Percentiles rank a stretch among this genome's conserved stretches.
These are phyloP conservation scores for Chlamydomonas schloesseri DNA, from an alignment of 139 green algal species.

Conservation along the genomic window DNA sequence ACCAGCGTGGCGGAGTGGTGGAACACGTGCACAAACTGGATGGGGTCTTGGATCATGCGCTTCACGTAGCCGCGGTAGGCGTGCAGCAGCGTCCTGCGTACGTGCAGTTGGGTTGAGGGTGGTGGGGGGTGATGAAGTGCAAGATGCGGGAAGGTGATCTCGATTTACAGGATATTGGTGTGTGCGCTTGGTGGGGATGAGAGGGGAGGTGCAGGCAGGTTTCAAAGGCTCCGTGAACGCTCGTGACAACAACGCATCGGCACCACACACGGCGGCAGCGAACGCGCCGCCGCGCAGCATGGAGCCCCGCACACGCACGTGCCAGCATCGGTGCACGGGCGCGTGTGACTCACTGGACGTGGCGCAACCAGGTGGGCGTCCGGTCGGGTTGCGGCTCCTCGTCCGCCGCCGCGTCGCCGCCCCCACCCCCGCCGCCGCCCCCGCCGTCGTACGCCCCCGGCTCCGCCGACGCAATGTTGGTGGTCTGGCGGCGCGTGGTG, in stretches of 20 bases:
- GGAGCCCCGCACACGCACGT: too few relatives aligned
- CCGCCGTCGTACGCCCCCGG: background rate
- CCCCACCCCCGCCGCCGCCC: background rate
- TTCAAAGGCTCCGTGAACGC: too few relatives aligned
- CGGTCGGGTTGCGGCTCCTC: conserved; percentile 39
- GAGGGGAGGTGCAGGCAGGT: too few relatives aligned
- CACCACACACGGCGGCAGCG: too few relatives aligned
- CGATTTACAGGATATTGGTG: too few relatives aligned
- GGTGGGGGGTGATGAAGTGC: too few relatives aligned
- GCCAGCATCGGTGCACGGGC: too few relatives aligned
- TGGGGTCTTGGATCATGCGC: conserved; percentile 64
- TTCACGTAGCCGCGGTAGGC: conserved; percentile 46
- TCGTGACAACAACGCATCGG: too few relatives aligned
- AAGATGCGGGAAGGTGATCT: background rate
- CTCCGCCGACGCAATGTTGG: background rate
- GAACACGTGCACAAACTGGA: conserved; percentile 61
- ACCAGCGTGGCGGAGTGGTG: conserved; percentile 60
- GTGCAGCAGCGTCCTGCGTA: conserved; percentile 44
- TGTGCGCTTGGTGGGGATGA: too few relatives aligned
- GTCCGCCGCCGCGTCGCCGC: background rate
- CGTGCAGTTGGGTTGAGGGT: too few relatives aligned
- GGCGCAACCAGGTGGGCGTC: background rate
- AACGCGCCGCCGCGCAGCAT: too few relatives aligned
- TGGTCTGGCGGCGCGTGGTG: conserved; percentile 9
- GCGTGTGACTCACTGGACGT: conserved; percentile 20